phyloP scores from a whole-genome alignment of 257 asterid species.

The Echium plantagineum region DNA sequence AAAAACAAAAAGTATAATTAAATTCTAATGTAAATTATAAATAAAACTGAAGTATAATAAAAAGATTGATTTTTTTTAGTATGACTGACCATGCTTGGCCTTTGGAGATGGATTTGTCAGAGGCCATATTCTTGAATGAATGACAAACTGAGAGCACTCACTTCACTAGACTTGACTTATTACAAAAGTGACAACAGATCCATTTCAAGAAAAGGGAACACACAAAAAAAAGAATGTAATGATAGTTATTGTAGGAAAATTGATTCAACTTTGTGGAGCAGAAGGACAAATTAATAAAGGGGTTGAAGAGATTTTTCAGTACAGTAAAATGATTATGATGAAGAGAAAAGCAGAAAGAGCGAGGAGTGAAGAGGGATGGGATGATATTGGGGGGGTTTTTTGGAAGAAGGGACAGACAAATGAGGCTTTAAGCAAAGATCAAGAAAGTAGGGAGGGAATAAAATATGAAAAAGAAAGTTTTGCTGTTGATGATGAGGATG shows the following conservation, averaged over 20 bases:
- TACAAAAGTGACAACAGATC: constrained; percentile 18
- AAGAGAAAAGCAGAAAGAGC: not conserved
- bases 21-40: not conserved
- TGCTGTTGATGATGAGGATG: constrained; percentile 16
- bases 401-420: constrained; percentile 25
- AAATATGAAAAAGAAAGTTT: not conserved
- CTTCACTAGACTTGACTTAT: not conserved
- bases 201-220: constrained; percentile 15
- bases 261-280: constrained; percentile 13
- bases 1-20: not conserved
- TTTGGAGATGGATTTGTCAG: constrained; percentile 56
- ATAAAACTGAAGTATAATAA: not conserved
- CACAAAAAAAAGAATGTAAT: constrained; percentile 9
- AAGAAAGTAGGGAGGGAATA: constrained; percentile 22
- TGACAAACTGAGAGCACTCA: not conserved
- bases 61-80: not conserved
- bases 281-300: not conserved
- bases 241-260: constrained; percentile 15
- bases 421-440: constrained; percentile 30
- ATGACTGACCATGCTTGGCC: constrained; percentile 85
- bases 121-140: constrained; percentile 33
- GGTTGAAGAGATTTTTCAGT: constrained; percentile 10
- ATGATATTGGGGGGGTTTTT: constrained; percentile 17
- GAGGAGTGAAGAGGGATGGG: constrained; percentile 10
- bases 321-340: constrained; percentile 34